Conservation (phyloP, 805 yeast genomes). For the Yamadazyma ubonensis region DNA sequence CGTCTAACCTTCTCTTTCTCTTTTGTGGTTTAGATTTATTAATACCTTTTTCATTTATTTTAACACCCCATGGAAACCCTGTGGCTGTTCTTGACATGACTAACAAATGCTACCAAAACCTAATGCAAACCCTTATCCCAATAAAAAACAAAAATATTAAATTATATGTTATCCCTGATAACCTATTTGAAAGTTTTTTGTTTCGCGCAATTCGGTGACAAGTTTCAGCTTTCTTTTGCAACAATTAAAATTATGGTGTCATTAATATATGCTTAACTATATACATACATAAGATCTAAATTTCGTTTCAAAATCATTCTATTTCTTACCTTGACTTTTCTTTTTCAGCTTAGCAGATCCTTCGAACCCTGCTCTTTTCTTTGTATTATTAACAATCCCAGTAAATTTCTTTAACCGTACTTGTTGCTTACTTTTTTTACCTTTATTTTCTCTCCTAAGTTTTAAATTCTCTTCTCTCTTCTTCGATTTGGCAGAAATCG, state of each 20-base stretch:
- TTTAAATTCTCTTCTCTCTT: conserved; percentile 91
- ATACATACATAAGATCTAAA: background rate
- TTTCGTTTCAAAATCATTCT: background rate
- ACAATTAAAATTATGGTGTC: no score
- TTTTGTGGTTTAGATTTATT: background rate
- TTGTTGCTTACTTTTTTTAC: conserved; percentile 72
- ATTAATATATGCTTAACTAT: conserved; percentile 1
- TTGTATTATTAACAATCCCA: conserved; percentile 42
- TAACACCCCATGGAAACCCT: conserved; percentile 32
- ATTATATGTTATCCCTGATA: background rate
- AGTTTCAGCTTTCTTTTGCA: no score
- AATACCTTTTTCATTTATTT: conserved; percentile 13
- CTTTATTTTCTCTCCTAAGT: conserved; percentile 82
- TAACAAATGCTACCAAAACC: background rate
- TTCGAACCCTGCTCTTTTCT: conserved; percentile 86
- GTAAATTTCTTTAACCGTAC: conserved; percentile 67
- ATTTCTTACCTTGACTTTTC: conserved; percentile 20
- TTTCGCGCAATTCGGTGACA: background rate
- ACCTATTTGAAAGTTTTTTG: background rate
- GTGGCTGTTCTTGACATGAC: conserved; percentile 20
- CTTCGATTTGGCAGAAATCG: conserved; percentile 71
- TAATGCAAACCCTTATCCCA: conserved; percentile 1
- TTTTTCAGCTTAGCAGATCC: conserved; percentile 55
- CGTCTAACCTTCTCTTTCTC: conserved; percentile 17
- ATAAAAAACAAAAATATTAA: background rate